Percentiles rank a stretch among this genome's conserved stretches.
Evolutionary conservation across 2,329 filamentous ascomycete species (phyloP).

Genomic region (Neofusicoccum laricinum): DNA sequence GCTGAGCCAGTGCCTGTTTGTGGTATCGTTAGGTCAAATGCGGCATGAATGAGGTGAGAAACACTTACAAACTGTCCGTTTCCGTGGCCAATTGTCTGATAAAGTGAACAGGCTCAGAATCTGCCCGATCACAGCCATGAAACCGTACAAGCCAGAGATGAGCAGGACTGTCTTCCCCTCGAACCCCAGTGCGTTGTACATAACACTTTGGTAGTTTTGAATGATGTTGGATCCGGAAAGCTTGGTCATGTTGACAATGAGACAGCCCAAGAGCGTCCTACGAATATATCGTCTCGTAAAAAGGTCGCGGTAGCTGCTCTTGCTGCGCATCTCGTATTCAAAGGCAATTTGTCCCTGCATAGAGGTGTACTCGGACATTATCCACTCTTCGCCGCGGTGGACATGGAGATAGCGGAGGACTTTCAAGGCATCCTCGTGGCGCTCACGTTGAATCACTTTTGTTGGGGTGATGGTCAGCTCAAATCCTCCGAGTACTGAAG

Average conservation of each 20-base stretch:
- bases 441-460: conserved; percentile 22
- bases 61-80: conserved; percentile 23
- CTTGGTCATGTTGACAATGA: conserved; percentile 35
- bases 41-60: too few species aligned
- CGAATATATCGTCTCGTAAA: conserved; percentile 29
- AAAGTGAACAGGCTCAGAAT: conserved; percentile 32
- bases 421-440: conserved; percentile 27
- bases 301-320: conserved; percentile 18
- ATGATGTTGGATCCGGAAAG: conserved; percentile 37
- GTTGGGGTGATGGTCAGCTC: too few species aligned
- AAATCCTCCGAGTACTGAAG: too few species aligned
- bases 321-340: conserved; percentile 23
- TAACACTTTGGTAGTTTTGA: conserved; percentile 38
- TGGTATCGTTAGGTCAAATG: not conserved
- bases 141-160: conserved; percentile 36
- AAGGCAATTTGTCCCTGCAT: conserved; percentile 31
- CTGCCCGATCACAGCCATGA: conserved; percentile 38
- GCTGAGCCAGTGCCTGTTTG: conserved; percentile 26
- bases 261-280: conserved; percentile 31
- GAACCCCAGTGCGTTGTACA: conserved; percentile 36
- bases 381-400: conserved; percentile 22
- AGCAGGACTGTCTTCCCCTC: conserved; percentile 30
- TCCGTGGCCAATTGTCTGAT: conserved; percentile 36
- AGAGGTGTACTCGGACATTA: conserved; percentile 25
- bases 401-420: conserved; percentile 25